These are phyloP conservation scores for Phytophthora pinifolia DNA, from an alignment of 352 stramenopile species.

Conservation along the genomic window DNA sequence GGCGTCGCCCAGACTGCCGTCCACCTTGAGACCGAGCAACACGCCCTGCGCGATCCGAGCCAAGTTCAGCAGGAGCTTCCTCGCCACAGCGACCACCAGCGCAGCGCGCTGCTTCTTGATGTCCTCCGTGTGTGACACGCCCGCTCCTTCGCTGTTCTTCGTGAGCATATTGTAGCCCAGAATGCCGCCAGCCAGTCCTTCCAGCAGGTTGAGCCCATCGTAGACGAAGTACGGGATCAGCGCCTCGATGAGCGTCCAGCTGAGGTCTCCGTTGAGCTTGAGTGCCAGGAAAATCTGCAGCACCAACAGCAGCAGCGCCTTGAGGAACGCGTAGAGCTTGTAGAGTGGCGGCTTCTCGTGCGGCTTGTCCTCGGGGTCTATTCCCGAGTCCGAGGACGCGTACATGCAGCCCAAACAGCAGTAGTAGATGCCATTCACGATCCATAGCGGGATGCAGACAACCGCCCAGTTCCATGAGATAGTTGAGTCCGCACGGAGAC, in stretches of 20 bases:
- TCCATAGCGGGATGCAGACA: conserved; percentile 82
- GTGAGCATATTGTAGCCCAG: conserved; percentile 73
- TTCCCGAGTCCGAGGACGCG: conserved; percentile 39
- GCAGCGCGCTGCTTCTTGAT: conserved; percentile 62
- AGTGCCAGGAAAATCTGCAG: conserved; percentile 84
- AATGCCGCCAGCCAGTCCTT: conserved; percentile 53
- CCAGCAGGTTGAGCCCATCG: conserved; percentile 68
- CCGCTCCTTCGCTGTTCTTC: conserved; percentile 73
- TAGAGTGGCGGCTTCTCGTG: conserved; percentile 45
- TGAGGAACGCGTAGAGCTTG: conserved; percentile 85
- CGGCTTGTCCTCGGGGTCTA: conserved; percentile 66
- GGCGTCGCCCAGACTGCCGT: conserved; percentile 43
- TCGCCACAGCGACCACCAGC: conserved; percentile 42
- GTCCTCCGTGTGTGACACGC: conserved; percentile 62
- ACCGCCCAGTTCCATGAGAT: conserved; percentile 80
- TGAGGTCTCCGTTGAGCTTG: conserved; percentile 74
- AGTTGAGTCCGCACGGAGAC: conserved; percentile 68
- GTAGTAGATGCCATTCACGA: conserved; percentile 74
- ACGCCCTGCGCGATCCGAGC: conserved; percentile 63
- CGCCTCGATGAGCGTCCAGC: conserved; percentile 60
- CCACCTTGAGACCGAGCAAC: conserved; percentile 71
- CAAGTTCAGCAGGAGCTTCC: conserved; percentile 45
- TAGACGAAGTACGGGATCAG: conserved; percentile 83
- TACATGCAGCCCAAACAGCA: conserved; percentile 72
- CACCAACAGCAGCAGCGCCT: conserved; percentile 70